Evolutionary conservation across 2,329 filamentous ascomycete genomes (phyloP).

Genomic region (Xylaria sp.): DNA sequence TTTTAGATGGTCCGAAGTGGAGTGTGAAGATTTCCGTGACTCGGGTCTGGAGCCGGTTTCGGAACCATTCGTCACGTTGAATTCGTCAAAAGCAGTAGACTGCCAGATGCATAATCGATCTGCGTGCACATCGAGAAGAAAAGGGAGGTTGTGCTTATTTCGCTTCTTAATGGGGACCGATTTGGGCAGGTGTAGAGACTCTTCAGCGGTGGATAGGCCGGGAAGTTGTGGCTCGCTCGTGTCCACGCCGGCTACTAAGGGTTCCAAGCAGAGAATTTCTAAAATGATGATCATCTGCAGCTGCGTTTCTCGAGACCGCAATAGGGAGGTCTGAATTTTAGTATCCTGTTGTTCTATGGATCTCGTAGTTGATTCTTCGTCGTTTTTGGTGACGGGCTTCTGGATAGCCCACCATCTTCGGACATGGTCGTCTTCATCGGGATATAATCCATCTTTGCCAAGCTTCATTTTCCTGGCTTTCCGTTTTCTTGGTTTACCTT

Average conservation of each 20-base stretch:
- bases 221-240: conserved; percentile 55
- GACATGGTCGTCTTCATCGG: conserved; percentile 67
- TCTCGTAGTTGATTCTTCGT: conserved; percentile 50
- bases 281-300: conserved; percentile 80
- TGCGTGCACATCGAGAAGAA: conserved; percentile 73
- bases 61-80: conserved; percentile 56
- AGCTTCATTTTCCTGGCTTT: conserved; percentile 69
- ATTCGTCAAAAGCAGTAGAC: conserved; percentile 69
- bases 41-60: conserved; percentile 46
- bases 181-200: conserved; percentile 42
- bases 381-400: conserved; percentile 55
- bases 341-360: conserved; percentile 54
- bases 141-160: conserved; percentile 66
- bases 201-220: conserved; percentile 47
- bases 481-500: conserved; percentile 54
- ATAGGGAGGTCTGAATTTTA: conserved; percentile 66
- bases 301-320: conserved; percentile 78
- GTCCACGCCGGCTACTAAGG: conserved; percentile 50
- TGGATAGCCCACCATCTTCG: conserved; percentile 72
- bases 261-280: conserved; percentile 75
- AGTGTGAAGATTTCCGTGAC: conserved; percentile 47
- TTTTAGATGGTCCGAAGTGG: conserved; percentile 66
- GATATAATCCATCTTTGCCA: conserved; percentile 72
- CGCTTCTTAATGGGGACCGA: conserved; percentile 56
- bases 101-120: conserved; percentile 86